Base-by-base conservation (phyloP, 768 basidiomycete genomes). In the Lactarius trivialis region DNA sequence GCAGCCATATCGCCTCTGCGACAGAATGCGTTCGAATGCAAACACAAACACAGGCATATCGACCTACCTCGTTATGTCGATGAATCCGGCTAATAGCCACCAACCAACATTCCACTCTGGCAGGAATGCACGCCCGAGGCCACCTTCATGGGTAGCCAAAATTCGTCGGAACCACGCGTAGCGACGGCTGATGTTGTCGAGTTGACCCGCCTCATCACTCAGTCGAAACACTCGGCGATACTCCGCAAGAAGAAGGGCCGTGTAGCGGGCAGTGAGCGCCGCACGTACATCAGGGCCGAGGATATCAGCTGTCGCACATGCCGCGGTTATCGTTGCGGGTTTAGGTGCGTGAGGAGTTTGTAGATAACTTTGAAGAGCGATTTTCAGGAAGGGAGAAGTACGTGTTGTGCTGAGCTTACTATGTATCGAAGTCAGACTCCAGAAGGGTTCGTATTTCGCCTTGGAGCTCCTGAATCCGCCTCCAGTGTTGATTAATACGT, bases 91-190 rank as follows among this genome's bases (percentile, higher is more conserved):
- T 34, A 89, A 79, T 41, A 99, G 76, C 73, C 85, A 79, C 82
- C 91, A 89, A 2, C 85, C 86, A 33, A 95, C 89, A 60, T 79
- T 86, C 97, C 97, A 99, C 48, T 85, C 83, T 0, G 80, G 71
- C 4, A 97, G 93, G 71, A 98, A 97, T 1, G 91, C 82, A 15
- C 83, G 77, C 0, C 88, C 88, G 64, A 89, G 86, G 67, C 97
- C 95, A 8, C 90, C 81, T 68, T 98, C 95, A 72, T 97, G 91
- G 6, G 83, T 85, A 60, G 87, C 85, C 24, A 99, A 75, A 33
- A 94, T 73, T 32, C 95, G 83, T 24, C 89, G 80, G 75, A 98
- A 98, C 94, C 95, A 99, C 4, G 94, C 92, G 68, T 93, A 98
- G 45, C 97, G 83, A 17, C 97, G 79, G 0, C 92, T 85, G 7